Evolutionary conservation across 129 eudicot genomes (phyloP), one percentile per base, ranked within the genome.

Genomic region (Helichrysum umbraculigerum): DNA sequence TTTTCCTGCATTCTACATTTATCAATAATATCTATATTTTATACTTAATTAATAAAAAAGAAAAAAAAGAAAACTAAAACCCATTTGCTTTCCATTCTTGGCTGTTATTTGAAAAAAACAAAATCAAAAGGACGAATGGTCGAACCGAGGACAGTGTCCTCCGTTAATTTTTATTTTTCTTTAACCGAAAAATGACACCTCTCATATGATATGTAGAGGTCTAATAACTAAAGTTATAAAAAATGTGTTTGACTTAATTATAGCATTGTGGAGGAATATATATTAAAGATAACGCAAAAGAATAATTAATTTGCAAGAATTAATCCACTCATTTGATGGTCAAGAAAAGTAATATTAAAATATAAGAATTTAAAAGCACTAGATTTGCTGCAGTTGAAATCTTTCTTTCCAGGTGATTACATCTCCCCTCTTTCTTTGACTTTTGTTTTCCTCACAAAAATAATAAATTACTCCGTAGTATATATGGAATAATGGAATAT

Each of bases 301-400:
- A 73, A 73, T 80, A 73, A 28, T 73, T 80, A 66, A 85, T 78
- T 5, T 29, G 50, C 64, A 70, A 70, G 35, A 78, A 70, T 86
- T 85, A 88, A 86, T 77, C 91, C 91, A 86, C 90, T 83, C 81
- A 47, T 75, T 78, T 66, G 85, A 77, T 90, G 92, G 89, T 92
- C 98, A 88, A 92, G 81, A 81, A 89, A 88, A 88, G 81, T 75
- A 78, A 68, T 82, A 56, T 82, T 77, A 71, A 70, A 42, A 54
- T 67, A 54, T 66, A 72, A 17, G 19, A 69, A 70, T 2, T 28
- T 44, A 85, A 84, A 76, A 84, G 90, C 88, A 79, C 83, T 83
- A 93, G 92, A 86, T 92, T 90, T 88, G 89, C 82, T 86, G 72
- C 78, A 78, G 80, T 78, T 75, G 80, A 80, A 25, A 75, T 84